Evolutionary conservation across 352 stramenopile species (phyloP).

Genomic region (Phytophthora niederhauseri): DNA sequence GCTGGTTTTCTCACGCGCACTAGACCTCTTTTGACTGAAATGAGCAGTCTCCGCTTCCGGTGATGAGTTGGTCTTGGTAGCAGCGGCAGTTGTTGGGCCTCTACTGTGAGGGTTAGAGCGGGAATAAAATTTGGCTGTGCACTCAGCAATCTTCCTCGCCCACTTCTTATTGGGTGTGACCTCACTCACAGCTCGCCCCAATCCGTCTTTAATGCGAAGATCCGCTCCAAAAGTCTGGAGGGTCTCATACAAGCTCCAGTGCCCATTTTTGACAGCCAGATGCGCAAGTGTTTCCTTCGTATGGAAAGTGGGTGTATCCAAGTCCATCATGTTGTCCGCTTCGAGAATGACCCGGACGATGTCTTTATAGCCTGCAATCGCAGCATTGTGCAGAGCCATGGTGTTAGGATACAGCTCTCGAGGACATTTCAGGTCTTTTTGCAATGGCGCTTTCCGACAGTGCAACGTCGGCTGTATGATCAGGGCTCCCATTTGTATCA

Average conservation of each 20-base stretch:
- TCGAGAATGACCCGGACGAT: slow-evolving; percentile 37
- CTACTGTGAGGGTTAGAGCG: background rate
- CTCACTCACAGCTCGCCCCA: background rate
- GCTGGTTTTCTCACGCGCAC: no score
- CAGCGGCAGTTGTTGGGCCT: background rate
- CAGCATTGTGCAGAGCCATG: slow-evolving; percentile 34
- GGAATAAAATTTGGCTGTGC: background rate
- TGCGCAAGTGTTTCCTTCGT: slow-evolving; percentile 38
- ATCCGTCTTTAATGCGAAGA: slow-evolving; percentile 2
- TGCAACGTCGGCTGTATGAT: slow-evolving; percentile 20
- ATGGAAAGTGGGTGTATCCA: slow-evolving; percentile 38
- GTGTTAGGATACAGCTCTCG: slow-evolving; percentile 10
- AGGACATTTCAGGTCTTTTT: background rate
- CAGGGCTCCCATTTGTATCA: slow-evolving; percentile 40
- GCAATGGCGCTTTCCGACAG: slow-evolving; percentile 8
- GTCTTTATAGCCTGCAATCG: slow-evolving; percentile 19
- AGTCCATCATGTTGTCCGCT: slow-evolving; percentile 27
- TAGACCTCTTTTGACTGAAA: no score
- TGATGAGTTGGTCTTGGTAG: no score
- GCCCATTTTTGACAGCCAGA: slow-evolving; percentile 27
- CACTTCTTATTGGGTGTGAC: background rate
- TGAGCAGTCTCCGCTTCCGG: no score
- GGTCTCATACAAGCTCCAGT: slow-evolving; percentile 17
- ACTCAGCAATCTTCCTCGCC: background rate
- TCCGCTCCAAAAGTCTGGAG: slow-evolving; percentile 27